These are phyloP conservation scores for Paraphaeosphaeria sporulosa DNA, from an alignment of 2,329 filamentous ascomycete genomes.

Conservation along the genomic window DNA sequence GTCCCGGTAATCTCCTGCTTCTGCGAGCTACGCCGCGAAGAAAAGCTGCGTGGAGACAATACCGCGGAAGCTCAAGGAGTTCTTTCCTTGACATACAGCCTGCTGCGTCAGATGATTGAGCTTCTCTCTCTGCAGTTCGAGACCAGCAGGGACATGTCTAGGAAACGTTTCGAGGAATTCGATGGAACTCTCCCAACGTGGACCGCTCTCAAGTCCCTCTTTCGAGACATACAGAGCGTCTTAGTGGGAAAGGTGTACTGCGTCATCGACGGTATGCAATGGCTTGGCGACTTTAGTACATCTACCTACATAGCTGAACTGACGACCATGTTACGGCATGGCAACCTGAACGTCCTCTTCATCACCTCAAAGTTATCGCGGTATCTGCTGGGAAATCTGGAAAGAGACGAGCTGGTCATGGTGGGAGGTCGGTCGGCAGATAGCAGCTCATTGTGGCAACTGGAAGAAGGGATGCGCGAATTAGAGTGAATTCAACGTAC, in stretches of 20 bases:
- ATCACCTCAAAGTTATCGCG: constrained; percentile 23
- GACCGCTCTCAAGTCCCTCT: constrained; percentile 1
- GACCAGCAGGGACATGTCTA: constrained; percentile 2
- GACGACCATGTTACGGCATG: constrained; percentile 6
- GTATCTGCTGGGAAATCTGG: constrained; percentile 11
- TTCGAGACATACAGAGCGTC: constrained; percentile 1
- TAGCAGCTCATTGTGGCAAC: constrained; percentile 6
- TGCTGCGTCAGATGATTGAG: constrained; percentile 24
- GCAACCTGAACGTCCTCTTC: constrained; percentile 19
- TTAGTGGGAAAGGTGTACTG: constrained; percentile 16
- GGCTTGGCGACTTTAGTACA: constrained; percentile 23
- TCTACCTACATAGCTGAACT: constrained; percentile 4
- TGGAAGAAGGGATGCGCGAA: constrained; percentile 3
- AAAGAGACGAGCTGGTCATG: background rate
- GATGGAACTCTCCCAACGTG: constrained; percentile 11
- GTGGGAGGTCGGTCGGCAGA: background rate
- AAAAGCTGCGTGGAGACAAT: background rate
- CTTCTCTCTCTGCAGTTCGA: constrained; percentile 14
- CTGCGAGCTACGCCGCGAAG: constrained; percentile 15
- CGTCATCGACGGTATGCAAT: constrained; percentile 23
- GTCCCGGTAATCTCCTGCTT: constrained; percentile 21
- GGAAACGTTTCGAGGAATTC: constrained; percentile 7
- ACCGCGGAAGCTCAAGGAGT: constrained; percentile 16
- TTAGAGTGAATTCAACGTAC: background rate
- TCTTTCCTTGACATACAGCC: constrained; percentile 16